phyloP scores from a whole-genome alignment of 1,284 basidiomycete species.

The Marasmius tenuissimus region DNA sequence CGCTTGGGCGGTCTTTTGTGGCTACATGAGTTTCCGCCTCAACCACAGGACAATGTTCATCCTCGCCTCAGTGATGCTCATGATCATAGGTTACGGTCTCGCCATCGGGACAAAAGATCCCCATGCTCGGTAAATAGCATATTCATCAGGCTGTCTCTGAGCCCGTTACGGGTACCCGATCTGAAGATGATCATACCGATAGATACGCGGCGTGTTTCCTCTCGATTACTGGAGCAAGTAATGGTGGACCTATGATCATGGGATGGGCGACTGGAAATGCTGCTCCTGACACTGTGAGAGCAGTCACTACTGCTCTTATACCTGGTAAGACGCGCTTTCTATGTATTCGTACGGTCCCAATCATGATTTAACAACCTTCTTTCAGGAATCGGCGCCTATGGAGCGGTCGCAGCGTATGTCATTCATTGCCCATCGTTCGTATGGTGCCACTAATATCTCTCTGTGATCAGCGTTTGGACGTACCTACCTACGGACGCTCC shows the following conservation, averaged over 20 bases:
- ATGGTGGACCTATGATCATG: slow-evolving; percentile 34
- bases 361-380: not conserved
- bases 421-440: not conserved
- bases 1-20: slow-evolving; percentile 31
- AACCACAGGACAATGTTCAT: slow-evolving; percentile 32
- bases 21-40: slow-evolving; percentile 32
- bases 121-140: slow-evolving; percentile 30
- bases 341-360: not conserved
- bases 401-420: slow-evolving; percentile 39
- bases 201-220: slow-evolving; percentile 37
- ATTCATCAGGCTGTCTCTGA: too few relatives aligned
- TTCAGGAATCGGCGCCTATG: slow-evolving; percentile 35
- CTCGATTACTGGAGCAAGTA: slow-evolving; percentile 32
- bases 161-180: too few relatives aligned
- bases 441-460: not conserved
- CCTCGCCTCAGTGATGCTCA: slow-evolving; percentile 29
- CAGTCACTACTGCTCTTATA: slow-evolving; percentile 37
- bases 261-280: slow-evolving; percentile 44
- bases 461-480: slow-evolving; percentile 32
- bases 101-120: slow-evolving; percentile 35
- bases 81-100: slow-evolving; percentile 38
- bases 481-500: slow-evolving; percentile 40
- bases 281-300: slow-evolving; percentile 41
- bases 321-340: slow-evolving; percentile 23
- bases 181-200: too few relatives aligned